phyloP scores from a whole-genome alignment of 2,329 filamentous ascomycete species.

The Alternaria hordeiaustralica region DNA sequence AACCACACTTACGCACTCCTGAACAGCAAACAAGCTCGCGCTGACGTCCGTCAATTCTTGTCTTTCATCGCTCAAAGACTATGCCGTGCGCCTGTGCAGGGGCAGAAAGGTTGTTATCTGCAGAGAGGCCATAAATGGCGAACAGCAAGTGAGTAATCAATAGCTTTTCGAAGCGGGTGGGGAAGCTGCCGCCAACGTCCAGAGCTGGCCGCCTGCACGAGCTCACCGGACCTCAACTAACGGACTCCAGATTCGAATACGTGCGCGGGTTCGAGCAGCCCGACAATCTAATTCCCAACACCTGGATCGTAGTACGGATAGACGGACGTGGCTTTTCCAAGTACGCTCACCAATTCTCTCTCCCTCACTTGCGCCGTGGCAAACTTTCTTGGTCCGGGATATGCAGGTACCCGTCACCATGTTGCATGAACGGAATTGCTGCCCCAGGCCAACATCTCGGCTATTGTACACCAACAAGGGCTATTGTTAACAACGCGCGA shows the following conservation, averaged over 20 bases:
- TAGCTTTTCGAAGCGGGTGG: conserved; percentile 5
- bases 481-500: conserved; percentile 6
- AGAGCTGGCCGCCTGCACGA: conserved; percentile 4
- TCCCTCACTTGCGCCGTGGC: conserved; percentile 1
- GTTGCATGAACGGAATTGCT: conserved; percentile 12
- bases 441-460: conserved; percentile 9
- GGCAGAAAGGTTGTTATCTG: neutral
- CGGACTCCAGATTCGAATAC: conserved; percentile 79
- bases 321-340: conserved; percentile 96
- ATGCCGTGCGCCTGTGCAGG: conserved; percentile 25
- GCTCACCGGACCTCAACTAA: conserved; percentile 17
- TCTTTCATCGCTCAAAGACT: neutral
- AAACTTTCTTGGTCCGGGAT: conserved; percentile 5
- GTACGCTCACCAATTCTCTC: conserved; percentile 53
- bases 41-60: conserved; percentile 9
- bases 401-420: conserved; percentile 28
- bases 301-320: conserved; percentile 93
- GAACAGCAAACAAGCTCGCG: conserved; percentile 6
- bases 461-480: conserved; percentile 3
- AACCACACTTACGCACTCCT: conserved; percentile 21
- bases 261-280: conserved; percentile 87
- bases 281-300: conserved; percentile 82
- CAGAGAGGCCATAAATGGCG: conserved; percentile 23
- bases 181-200: conserved; percentile 7
- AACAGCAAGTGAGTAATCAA: conserved; percentile 31